Evolutionary conservation across 2,329 filamentous ascomycete genomes (phyloP), one percentile per base, ranked within the genome.

Genomic region (Ophidiomyces ophidiicola): DNA sequence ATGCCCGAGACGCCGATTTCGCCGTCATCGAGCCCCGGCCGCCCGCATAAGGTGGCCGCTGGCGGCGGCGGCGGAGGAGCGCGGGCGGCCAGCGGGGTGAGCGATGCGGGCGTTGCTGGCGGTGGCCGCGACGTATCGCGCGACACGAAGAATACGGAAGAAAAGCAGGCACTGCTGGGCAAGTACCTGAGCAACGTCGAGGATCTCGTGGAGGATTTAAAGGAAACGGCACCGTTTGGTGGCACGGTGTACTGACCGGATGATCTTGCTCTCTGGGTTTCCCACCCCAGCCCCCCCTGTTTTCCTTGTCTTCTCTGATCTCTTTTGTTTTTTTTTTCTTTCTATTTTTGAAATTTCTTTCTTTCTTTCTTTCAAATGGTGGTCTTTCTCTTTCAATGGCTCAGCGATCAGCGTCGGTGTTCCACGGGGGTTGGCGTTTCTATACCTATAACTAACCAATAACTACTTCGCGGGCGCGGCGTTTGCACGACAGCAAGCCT

Each of bases 141-240:
- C 5, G 39, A 50, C 45, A 80, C 71, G n/a, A 72, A 76, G 43
- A 76, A 72, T 5, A 86, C 82, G 7, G 76, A 81, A 48, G 82
- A 92, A 58, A 94, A 94, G 65, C 83, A 90, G 63, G 70, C 70
- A 36, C 62, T 92, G 58, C 66, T 93, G 26, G 82, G 80, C 30
- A 71, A 75, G 48, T 83, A 90, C 58, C 67, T 93, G 53, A 80
- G 72, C 58, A 90, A 82, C 53, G 83, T 92, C 18, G 82, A 87
- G 46, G 83, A 87, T 50, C 69, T 93, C 44, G 83, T 93, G 39
- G 77, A 82, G 56, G 85, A 94, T 59, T 63, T 94, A 50, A 76
- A 79, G 48, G 83, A 83, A 56, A 82, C 76, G 48, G 78, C 80
- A 32, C 80, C 84, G 0, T 85, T 85, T 63, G 78, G 76, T 4